These are phyloP conservation scores for Hepatocystis sp. DNA, from an alignment of 169 alveolate species.

Conservation along the genomic window DNA sequence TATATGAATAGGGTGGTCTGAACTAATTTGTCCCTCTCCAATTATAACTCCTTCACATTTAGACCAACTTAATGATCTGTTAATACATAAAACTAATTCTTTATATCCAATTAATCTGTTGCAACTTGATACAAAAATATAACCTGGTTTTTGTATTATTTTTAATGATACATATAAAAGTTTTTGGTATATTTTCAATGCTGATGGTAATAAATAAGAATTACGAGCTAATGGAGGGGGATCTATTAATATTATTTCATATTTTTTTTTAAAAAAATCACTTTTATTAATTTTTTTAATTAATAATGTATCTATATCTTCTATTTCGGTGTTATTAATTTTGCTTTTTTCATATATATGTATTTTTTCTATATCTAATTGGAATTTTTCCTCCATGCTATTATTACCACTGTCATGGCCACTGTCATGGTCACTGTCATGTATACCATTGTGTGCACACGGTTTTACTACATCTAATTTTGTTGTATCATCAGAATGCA, in stretches of 20 bases:
- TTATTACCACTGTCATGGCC: neutral
- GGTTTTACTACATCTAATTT: too few relatives aligned
- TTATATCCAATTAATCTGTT: slow-evolving; percentile 64
- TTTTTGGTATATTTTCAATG: slow-evolving; percentile 67
- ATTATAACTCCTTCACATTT: slow-evolving; percentile 71
- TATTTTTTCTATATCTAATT: slow-evolving; percentile 45
- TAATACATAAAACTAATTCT: slow-evolving; percentile 40
- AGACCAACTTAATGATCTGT: slow-evolving; percentile 62
- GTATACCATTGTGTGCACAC: neutral
- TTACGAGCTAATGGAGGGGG: slow-evolving; percentile 74
- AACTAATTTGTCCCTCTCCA: slow-evolving; percentile 69
- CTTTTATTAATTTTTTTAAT: slow-evolving; percentile 27
- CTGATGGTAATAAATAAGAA: slow-evolving; percentile 55
- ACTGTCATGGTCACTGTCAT: neutral
- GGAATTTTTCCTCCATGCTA: slow-evolving; percentile 4
- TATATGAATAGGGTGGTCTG: slow-evolving; percentile 75
- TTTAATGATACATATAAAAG: slow-evolving; percentile 68
- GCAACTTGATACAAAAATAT: slow-evolving; percentile 76
- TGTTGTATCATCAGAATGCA: too few relatives aligned
- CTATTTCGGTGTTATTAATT: slow-evolving; percentile 1
- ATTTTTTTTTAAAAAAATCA: slow-evolving; percentile 72
- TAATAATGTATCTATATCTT: slow-evolving; percentile 50
- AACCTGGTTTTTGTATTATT: slow-evolving; percentile 71
- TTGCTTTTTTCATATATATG: slow-evolving; percentile 40
- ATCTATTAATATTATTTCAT: slow-evolving; percentile 72